phyloP scores from a whole-genome alignment of 345 rosid species.

The Reutealis trisperma region DNA sequence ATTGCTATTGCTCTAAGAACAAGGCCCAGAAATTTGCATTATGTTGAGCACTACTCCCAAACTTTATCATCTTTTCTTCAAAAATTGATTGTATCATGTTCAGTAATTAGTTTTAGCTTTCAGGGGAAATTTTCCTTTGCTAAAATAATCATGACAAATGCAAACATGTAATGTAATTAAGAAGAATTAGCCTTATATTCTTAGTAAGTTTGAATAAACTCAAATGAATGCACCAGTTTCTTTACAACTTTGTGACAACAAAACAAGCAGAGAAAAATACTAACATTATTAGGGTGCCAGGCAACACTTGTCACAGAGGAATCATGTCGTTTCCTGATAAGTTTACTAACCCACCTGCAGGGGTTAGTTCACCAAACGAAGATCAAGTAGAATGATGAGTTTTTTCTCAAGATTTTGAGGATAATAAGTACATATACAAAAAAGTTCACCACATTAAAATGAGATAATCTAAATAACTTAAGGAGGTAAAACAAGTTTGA shows the following conservation, averaged over 20 bases:
- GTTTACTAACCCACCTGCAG: constrained; percentile 99
- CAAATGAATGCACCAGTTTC: background rate
- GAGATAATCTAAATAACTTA: background rate
- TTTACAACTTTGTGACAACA: background rate
- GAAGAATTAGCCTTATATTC: background rate
- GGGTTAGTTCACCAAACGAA: background rate
- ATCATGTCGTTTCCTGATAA: constrained; percentile 84
- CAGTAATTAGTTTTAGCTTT: background rate
- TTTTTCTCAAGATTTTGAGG: background rate
- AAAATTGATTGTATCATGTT: background rate
- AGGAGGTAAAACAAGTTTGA: background rate
- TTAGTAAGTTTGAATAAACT: background rate
- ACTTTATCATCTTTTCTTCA: background rate
- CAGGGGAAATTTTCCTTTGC: background rate
- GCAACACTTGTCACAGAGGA: constrained; percentile 95
- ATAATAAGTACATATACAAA: background rate
- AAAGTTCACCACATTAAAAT: background rate
- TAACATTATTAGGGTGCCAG: constrained; percentile 98
- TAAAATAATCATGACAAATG: background rate
- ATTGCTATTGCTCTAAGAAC: background rate
- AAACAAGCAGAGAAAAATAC: constrained; percentile 23
- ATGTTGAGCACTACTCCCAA: background rate
- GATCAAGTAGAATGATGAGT: background rate
- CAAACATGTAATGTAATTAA: background rate
- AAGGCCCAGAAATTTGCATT: background rate